A percentile compares a stretch with the other conserved stretches of the same genome.
These are phyloP conservation scores for Alternaria gansuensis DNA, from an alignment of 2,329 filamentous ascomycete genomes.

Conservation along the genomic window DNA sequence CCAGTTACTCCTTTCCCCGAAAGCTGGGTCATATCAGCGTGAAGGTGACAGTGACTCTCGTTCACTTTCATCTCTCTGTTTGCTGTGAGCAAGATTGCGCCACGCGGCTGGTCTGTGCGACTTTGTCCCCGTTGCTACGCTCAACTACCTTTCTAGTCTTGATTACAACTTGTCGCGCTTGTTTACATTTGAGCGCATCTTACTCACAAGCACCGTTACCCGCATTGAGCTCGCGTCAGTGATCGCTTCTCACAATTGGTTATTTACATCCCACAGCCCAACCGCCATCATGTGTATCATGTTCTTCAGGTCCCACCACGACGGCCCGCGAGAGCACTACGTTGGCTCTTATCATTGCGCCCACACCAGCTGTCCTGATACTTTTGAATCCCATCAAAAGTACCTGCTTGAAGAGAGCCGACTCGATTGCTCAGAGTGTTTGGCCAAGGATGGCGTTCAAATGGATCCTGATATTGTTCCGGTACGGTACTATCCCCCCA, in stretches of 20 bases:
- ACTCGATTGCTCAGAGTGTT: background rate
- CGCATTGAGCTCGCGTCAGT: too few relatives aligned
- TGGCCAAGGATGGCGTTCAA: background rate
- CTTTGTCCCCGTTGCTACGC: background rate
- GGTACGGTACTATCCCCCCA: background rate
- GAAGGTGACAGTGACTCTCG: background rate
- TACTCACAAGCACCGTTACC: background rate
- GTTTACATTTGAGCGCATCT: background rate
- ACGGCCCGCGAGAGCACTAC: background rate
- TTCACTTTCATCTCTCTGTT: background rate
- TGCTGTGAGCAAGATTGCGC: background rate
- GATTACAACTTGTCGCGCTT: background rate
- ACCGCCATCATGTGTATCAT: constrained; percentile 21
- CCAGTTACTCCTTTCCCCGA: too few relatives aligned
- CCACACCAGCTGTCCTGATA: constrained; percentile 15
- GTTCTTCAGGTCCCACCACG: constrained; percentile 12
- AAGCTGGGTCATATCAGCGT: background rate
- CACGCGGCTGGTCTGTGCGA: background rate
- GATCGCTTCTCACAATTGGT: background rate
- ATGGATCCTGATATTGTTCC: constrained; percentile 2
- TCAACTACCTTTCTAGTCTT: background rate
- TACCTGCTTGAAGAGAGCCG: constrained; percentile 13
- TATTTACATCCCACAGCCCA: background rate
- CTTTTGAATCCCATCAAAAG: background rate
- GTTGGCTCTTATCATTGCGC: constrained; percentile 3